A percentile compares a stretch with the other conserved stretches of the same genome.
Conservation (phyloP, 352 stramenopile genomes). For the Discostella stelligera region DNA sequence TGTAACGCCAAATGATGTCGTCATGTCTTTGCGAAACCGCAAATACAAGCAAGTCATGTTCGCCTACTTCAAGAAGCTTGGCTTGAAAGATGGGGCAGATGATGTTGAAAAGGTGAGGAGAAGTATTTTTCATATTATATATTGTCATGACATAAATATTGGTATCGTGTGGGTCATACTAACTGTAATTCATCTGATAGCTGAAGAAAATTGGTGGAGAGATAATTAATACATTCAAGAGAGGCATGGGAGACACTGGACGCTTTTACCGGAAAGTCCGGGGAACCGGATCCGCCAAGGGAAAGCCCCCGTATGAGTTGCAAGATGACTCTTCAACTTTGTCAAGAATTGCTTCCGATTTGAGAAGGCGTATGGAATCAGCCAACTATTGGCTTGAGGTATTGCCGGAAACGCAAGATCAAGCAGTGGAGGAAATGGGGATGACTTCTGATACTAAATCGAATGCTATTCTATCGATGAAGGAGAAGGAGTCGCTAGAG, state of each 20-base stretch:
- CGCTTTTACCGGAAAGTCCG: background rate
- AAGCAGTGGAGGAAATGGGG: background rate
- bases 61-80: background rate
- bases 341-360: background rate
- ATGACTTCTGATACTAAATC: background rate
- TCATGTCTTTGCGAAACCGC: background rate
- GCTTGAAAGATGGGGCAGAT: background rate
- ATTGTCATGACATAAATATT: background rate
- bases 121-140: background rate
- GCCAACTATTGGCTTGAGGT: constrained; percentile 2
- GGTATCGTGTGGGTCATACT: background rate
- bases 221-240: constrained; percentile 2
- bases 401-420: background rate
- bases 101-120: background rate
- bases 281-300: background rate
- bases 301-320: background rate
- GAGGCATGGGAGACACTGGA: background rate
- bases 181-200: background rate
- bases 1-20: background rate
- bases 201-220: background rate
- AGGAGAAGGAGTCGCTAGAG: too few species aligned
- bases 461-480: too few species aligned
- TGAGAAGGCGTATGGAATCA: constrained; percentile 4
- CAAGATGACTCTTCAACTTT: background rate
- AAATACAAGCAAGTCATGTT: background rate